These are phyloP conservation scores for Bipolaris bicolor DNA, from an alignment of 2,329 filamentous ascomycete genomes.

Conservation along the genomic window DNA sequence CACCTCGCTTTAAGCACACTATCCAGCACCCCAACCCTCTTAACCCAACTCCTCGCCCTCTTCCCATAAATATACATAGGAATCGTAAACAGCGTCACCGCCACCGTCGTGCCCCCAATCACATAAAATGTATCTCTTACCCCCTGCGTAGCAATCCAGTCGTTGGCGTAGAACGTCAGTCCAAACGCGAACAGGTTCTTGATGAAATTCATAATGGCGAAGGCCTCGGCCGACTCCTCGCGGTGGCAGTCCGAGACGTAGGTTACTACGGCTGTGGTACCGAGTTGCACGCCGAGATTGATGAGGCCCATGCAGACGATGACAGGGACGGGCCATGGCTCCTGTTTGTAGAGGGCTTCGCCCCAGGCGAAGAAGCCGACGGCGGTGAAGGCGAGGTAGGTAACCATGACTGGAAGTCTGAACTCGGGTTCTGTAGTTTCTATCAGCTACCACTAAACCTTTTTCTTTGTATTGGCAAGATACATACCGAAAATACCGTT, in stretches of 20 bases:
- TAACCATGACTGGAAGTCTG: constrained; percentile 32
- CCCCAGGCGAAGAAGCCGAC: constrained; percentile 37
- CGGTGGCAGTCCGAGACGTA: constrained; percentile 35
- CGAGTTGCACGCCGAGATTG: constrained; percentile 33
- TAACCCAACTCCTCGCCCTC: constrained; percentile 43
- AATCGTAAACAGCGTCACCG: constrained; percentile 30
- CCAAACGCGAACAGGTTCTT: constrained; percentile 38
- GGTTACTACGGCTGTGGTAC: constrained; percentile 30
- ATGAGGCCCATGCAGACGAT: constrained; percentile 36
- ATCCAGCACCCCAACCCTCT: constrained; percentile 27
- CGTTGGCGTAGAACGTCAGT: constrained; percentile 31
- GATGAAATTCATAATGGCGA: constrained; percentile 37
- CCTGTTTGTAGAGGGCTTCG: constrained; percentile 21
- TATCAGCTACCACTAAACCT: neutral
- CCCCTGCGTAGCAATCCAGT: constrained; percentile 31
- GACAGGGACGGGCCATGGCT: constrained; percentile 34
- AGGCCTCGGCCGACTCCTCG: constrained; percentile 33
- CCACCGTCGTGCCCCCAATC: constrained; percentile 29
- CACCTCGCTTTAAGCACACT: constrained; percentile 13
- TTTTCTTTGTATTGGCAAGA: neutral
- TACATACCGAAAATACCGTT: constrained; percentile 31
- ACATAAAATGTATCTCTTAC: constrained; percentile 29
- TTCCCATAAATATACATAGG: constrained; percentile 39
- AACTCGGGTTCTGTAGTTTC: constrained; percentile 30
- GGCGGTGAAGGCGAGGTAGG: constrained; percentile 29